Evolutionary conservation across 257 asterid species (phyloP).

Genomic region (Cinchona pubescens): DNA sequence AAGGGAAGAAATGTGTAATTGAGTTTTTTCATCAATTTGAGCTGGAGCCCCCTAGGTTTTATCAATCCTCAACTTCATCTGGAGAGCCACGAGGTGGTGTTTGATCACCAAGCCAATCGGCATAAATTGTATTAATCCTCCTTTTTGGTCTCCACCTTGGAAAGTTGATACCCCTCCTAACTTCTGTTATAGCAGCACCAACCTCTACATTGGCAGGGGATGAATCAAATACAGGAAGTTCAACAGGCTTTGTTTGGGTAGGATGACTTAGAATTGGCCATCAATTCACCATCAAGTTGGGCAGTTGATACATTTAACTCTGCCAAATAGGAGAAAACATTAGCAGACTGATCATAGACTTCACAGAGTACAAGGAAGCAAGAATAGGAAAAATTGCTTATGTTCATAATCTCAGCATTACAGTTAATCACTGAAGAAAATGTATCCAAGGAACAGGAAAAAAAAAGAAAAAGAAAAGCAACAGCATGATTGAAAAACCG

Average conservation of each 20-base stretch:
- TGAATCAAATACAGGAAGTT: constrained; percentile 11
- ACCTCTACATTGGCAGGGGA: constrained; percentile 21
- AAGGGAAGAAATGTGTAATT: background rate
- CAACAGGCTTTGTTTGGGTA: constrained; percentile 29
- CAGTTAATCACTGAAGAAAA: background rate
- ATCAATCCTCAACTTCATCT: constrained; percentile 23
- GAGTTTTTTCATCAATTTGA: background rate
- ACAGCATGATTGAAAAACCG: background rate
- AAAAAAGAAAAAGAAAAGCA: background rate
- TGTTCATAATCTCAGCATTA: background rate
- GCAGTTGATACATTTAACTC: constrained; percentile 33
- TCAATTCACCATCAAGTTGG: constrained; percentile 35
- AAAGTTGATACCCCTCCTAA: constrained; percentile 26
- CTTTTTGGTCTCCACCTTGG: constrained; percentile 54
- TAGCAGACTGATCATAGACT: background rate
- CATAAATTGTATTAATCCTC: constrained; percentile 62
- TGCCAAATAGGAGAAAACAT: constrained; percentile 22
- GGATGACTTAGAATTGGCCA: constrained; percentile 16
- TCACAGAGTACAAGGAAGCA: background rate
- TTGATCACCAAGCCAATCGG: constrained; percentile 64
- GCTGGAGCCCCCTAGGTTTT: background rate
- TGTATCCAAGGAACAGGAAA: background rate
- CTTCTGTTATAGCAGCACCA: constrained; percentile 26
- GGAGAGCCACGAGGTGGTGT: constrained; percentile 45
- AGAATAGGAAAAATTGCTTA: background rate